Evolutionary conservation across 768 basidiomycete species (phyloP).

Genomic region (Amanita thiersii): DNA sequence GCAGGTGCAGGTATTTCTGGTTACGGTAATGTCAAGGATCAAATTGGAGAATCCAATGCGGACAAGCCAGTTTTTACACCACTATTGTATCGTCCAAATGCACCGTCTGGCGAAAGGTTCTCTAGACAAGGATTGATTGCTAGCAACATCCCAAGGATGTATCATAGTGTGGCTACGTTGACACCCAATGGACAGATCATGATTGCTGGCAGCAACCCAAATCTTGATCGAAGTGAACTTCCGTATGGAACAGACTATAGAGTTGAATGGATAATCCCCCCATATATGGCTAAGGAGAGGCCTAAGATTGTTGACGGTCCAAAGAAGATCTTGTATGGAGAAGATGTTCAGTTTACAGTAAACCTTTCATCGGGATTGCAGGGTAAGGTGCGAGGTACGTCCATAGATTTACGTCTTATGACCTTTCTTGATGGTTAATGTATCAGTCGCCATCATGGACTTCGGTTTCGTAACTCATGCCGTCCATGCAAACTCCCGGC

Average conservation of each 20-base stretch:
- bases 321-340: conserved; percentile 33
- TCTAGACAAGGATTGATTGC: conserved; percentile 46
- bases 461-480: conserved; percentile 77
- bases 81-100: conserved; percentile 59
- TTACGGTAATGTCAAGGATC: conserved; percentile 64
- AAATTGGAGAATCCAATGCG: conserved; percentile 72
- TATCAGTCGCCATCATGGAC: conserved; percentile 68
- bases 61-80: conserved; percentile 63
- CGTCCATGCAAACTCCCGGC: conserved; percentile 67
- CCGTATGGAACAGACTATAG: conserved; percentile 82
- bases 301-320: conserved; percentile 38
- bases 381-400: conserved; percentile 41
- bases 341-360: conserved; percentile 39
- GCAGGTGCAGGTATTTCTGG: conserved; percentile 68
- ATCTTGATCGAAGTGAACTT: conserved; percentile 66
- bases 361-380: conserved; percentile 22
- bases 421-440: neutral
- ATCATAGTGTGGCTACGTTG: conserved; percentile 78
- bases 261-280: conserved; percentile 80
- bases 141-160: conserved; percentile 65
- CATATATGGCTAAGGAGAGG: conserved; percentile 61
- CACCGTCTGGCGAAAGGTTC: conserved; percentile 50
- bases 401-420: neutral
- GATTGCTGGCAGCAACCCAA: conserved; percentile 82
- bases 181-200: conserved; percentile 65